Percentiles rank a stretch among this genome's conserved stretches.
Conservation (phyloP, 768 basidiomycete genomes). For the Lentinula sp. region DNA sequence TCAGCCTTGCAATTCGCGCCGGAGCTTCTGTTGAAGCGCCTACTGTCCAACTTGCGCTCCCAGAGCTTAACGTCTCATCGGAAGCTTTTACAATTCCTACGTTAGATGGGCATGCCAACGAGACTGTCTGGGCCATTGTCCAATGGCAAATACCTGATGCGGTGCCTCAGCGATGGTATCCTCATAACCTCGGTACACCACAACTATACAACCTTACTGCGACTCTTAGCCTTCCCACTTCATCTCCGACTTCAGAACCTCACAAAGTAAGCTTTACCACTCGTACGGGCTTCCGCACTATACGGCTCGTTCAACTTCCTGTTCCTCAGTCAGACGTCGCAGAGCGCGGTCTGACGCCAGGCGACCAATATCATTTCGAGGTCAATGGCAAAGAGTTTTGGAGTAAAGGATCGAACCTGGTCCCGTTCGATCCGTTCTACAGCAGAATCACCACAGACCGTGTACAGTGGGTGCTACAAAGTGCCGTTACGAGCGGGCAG, state of each 20-base stretch:
- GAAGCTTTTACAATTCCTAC: constrained; percentile 20
- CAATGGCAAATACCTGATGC: constrained; percentile 39
- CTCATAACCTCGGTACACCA: constrained; percentile 49
- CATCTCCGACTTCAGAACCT: constrained; percentile 9
- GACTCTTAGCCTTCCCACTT: constrained; percentile 23
- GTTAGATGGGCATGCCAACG: constrained; percentile 17
- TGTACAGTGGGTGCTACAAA: constrained; percentile 52
- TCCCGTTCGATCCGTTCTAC: constrained; percentile 60
- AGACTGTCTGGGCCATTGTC: constrained; percentile 34
- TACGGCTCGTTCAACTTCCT: constrained; percentile 42
- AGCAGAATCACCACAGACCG: constrained; percentile 41
- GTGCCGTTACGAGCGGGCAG: constrained; percentile 47
- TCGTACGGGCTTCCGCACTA: constrained; percentile 55
- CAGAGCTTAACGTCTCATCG: constrained; percentile 39
- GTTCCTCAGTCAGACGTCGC: constrained; percentile 39
- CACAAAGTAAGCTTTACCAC: constrained; percentile 29
- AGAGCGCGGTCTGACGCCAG: constrained; percentile 46
- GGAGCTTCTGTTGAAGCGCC: constrained; percentile 26
- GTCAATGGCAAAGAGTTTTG: constrained; percentile 55
- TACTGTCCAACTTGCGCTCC: constrained; percentile 35
- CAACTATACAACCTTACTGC: constrained; percentile 48
- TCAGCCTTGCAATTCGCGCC: constrained; percentile 44
- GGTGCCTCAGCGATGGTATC: constrained; percentile 47
- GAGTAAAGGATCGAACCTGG: constrained; percentile 49
- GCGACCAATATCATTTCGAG: constrained; percentile 57